Evolutionary conservation across 2,329 filamentous ascomycete species (phyloP), one percentile per base, ranked within the genome.

Genomic region (Xylaria sp.): DNA sequence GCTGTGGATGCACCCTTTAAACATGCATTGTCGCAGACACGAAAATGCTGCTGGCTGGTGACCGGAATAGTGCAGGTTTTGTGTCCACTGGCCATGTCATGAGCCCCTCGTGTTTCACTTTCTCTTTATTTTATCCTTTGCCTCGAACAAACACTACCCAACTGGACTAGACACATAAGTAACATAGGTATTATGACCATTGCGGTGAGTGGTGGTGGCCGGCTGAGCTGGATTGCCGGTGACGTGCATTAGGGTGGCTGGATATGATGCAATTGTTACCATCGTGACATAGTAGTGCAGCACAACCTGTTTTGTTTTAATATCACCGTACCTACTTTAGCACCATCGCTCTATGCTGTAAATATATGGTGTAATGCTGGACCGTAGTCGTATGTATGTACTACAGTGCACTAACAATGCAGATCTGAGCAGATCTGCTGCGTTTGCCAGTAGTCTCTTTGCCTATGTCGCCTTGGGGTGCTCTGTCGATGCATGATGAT

Each of bases 1-100:
- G 66, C 62, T 62, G 20, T 18, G 18, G 32, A 8, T 18, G 46
- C 52, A 46, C 44, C 56, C 48, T 46, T 39, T 51, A 72, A 71
- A 72, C 70, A 70, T 67, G 70, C 48, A 57, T 60, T 68, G 70
- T 72, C 68, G 58, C 70, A 72, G 57, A 50, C 51, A 20, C 39
- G 25, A 34, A 62, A 52, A 46, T 15, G 20, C 41, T 48, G 18
- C 48, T 65, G 58, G 32, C 63, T 34, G 61, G 13, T 63, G 62
- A 66, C 62, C 18, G 28, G 54, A 37, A 23, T 37, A 55, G 32
- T 55, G 52, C 52, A 13, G 13, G 57, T 52, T 32, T 66, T 54
- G 58, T 41, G n/a, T 56, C 15, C 41, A 32, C 51, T 59, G 39
- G 28, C 6, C 25, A 46, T 39, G 39, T 67, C 60, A 60, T 44